Evolutionary conservation across 106 monocot genomes (phyloP), one percentile per base, ranked within the genome.

Genomic region (Acorus gramineus): DNA sequence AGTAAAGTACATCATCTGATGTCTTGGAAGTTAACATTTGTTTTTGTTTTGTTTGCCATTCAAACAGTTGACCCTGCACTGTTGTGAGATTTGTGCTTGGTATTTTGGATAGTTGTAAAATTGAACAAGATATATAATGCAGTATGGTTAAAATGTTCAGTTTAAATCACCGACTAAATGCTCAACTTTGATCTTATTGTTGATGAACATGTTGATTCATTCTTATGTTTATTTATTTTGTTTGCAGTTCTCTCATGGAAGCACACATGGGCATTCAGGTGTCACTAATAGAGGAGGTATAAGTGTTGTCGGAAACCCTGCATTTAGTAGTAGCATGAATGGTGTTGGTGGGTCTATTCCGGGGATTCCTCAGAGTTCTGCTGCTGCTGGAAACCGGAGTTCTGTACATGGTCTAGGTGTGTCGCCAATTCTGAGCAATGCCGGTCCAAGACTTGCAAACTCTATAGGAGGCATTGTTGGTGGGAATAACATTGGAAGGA

Each of bases 341-440:
- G 83, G 80, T 4, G 74, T 90, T 73, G 87, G 86, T 53, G 90
- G 87, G 56, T 80, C 85, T 11, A 78, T 96, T 44, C 79, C 90
- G 67, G 96, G 91, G 42, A 74, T 87, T 72, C 77, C 84, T 52
- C 80, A 80, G 59, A 88, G 73, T 69, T 77, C 86, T 47, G 69
- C 69, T 50, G 53, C 73, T 59, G 70, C 74, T 60, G 79, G 80
- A 46, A 93, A 78, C 67, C 85, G 93, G 8, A 89, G 53, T 73
- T 76, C 82, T 60, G 76, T 89, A 56, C 77, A 77, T 53, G 82
- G 80, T 44, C 67, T 93, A 70, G 82, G 78, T 5, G 79, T 82
- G 50, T 78, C 79, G 61, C 85, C 88, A 14, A 67, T 89, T 62
- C 71, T 93, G 56, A 85, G 85, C 60, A 93, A 85, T 74, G 69